Conservation (phyloP, 331 rosid species). For the Telfairia occidentalis region DNA sequence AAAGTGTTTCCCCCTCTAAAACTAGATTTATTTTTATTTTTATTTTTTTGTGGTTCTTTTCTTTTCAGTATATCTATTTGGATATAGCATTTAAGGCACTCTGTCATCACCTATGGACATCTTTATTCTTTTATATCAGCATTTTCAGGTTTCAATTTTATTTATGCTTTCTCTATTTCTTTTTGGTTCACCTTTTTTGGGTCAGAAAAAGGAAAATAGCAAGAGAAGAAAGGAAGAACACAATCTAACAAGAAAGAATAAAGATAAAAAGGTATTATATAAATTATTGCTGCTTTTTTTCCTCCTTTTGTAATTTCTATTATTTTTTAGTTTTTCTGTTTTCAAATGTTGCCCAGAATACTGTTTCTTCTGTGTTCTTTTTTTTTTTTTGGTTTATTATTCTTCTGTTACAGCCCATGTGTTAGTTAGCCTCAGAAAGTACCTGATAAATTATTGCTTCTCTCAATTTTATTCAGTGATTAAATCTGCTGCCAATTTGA, state of each 20-base stretch:
- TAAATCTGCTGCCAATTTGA: neutral
- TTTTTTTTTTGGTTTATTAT: neutral
- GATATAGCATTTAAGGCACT: neutral
- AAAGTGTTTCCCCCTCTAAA: neutral
- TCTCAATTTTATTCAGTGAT: neutral
- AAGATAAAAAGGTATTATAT: slow-evolving; percentile 70
- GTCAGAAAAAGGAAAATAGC: slow-evolving; percentile 91
- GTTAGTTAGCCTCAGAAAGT: neutral
- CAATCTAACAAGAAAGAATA: slow-evolving; percentile 60
- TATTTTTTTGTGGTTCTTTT: neutral
- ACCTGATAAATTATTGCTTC: neutral
- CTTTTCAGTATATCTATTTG: neutral
- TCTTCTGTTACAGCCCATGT: neutral
- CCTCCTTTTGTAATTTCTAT: neutral
- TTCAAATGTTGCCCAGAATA: neutral
- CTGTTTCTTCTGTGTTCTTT: neutral
- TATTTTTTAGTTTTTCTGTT: neutral
- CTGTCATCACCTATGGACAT: neutral
- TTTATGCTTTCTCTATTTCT: neutral
- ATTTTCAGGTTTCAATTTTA: neutral
- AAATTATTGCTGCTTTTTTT: neutral
- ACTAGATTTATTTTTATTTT: neutral
- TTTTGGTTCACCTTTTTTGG: slow-evolving; percentile 13
- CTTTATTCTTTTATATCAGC: neutral
- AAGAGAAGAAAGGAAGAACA: slow-evolving; percentile 96